phyloP scores from a whole-genome alignment of 2,329 filamentous ascomycete genomes.

The Ilyonectria robusta region DNA sequence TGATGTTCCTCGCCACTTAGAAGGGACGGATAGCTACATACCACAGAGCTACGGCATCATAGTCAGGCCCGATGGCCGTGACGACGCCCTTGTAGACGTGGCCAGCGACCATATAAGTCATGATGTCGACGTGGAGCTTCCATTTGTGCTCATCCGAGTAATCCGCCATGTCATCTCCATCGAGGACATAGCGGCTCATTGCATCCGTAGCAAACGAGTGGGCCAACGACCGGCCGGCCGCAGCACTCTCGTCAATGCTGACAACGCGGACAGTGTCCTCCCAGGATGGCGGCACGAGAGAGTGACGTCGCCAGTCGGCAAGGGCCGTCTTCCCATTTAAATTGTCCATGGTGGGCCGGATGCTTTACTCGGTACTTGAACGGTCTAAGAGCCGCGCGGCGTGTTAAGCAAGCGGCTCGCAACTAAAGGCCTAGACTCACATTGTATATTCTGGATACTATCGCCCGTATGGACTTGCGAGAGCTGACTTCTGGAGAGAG shows the following conservation, averaged over 20 bases:
- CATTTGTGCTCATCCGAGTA: slow-evolving; percentile 78
- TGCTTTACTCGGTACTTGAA: slow-evolving; percentile 42
- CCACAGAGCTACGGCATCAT: slow-evolving; percentile 85
- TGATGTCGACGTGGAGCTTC: slow-evolving; percentile 82
- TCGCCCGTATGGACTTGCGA: slow-evolving; percentile 70
- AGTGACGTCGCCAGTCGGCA: slow-evolving; percentile 53
- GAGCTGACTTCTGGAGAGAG: slow-evolving; percentile 68
- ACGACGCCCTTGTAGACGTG: slow-evolving; percentile 82
- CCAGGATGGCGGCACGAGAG: slow-evolving; percentile 68
- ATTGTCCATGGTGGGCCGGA: slow-evolving; percentile 60
- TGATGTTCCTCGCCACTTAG: not conserved
- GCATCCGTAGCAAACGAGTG: slow-evolving; percentile 84
- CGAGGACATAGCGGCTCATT: slow-evolving; percentile 81
- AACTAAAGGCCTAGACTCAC: slow-evolving; percentile 47
- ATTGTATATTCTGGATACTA: slow-evolving; percentile 69
- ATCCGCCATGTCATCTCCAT: slow-evolving; percentile 76
- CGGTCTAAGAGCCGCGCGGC: slow-evolving; percentile 34
- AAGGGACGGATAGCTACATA: slow-evolving; percentile 57
- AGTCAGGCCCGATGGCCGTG: slow-evolving; percentile 81
- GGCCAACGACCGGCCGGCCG: slow-evolving; percentile 79
- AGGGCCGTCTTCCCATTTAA: slow-evolving; percentile 49
- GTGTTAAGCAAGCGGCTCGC: slow-evolving; percentile 43
- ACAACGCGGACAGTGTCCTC: slow-evolving; percentile 73
- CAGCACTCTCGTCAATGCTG: slow-evolving; percentile 76
- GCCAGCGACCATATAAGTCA: slow-evolving; percentile 83